Conservation (phyloP, 176 grass and related monocot species). For the Puya raimondii region DNA sequence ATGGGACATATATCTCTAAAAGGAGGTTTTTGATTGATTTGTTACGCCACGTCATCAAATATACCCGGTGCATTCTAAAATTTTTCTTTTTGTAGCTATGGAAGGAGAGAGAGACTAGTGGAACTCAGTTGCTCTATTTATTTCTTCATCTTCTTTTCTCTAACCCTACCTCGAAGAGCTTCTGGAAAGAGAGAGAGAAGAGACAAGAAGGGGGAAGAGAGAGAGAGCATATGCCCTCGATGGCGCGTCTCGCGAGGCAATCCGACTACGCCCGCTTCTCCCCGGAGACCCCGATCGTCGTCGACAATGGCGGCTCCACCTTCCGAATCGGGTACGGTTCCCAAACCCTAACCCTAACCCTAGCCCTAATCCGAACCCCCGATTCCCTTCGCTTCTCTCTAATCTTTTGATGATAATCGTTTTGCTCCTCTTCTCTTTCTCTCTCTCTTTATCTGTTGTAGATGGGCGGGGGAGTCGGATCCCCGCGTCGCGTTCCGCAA, state of each 20-base stretch:
- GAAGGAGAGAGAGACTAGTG: too few species aligned
- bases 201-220: too few species aligned
- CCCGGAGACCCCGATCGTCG: conserved; percentile 62
- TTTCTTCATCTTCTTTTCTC: too few species aligned
- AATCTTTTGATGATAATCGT: background rate
- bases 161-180: too few species aligned
- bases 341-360: conserved; percentile 17
- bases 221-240: background rate
- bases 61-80: too few species aligned
- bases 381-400: background rate
- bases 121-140: too few species aligned
- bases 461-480: conserved; percentile 90
- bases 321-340: conserved; percentile 74
- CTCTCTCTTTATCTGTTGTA: conserved; percentile 10
- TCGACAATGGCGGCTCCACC: conserved; percentile 85
- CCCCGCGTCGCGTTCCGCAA: conserved; percentile 76
- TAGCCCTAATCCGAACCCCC: conserved; percentile 32
- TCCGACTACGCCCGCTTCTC: conserved; percentile 57
- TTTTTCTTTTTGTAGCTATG: too few species aligned
- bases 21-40: too few species aligned
- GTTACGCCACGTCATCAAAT: too few species aligned
- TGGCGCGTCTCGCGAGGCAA: conserved; percentile 18
- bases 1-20: too few species aligned
- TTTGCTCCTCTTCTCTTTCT: background rate
- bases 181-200: too few species aligned